Conservation (phyloP, 305 asterid species). For the Coffea humblotiana region DNA sequence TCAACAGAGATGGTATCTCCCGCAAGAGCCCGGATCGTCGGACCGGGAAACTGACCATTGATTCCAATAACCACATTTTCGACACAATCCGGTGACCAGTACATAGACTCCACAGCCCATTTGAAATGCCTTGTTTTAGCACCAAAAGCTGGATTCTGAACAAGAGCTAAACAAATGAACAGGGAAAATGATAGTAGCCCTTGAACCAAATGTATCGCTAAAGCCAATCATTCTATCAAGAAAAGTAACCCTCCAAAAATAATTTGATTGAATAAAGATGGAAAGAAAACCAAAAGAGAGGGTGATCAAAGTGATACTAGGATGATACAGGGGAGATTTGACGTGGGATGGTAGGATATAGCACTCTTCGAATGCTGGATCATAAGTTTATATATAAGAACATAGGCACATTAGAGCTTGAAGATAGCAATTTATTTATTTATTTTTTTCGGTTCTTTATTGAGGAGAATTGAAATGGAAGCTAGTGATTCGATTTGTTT, state of each 20-base stretch:
- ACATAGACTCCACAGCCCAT: slow-evolving; percentile 64
- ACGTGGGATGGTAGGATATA: neutral
- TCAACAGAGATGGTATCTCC: slow-evolving; percentile 62
- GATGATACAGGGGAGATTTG: neutral
- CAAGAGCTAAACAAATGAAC: neutral
- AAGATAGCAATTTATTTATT: neutral
- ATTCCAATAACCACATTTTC: slow-evolving; percentile 59
- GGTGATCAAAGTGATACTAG: neutral
- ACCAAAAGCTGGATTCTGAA: slow-evolving; percentile 7
- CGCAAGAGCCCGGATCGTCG: slow-evolving; percentile 66
- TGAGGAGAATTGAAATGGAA: neutral
- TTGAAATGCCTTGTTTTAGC: slow-evolving; percentile 45
- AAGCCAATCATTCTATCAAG: slow-evolving; percentile 1
- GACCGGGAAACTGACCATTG: slow-evolving; percentile 79
- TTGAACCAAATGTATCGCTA: neutral
- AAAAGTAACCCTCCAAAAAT: too few relatives aligned
- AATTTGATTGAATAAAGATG: too few relatives aligned
- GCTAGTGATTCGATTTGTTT: neutral
- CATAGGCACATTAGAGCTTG: neutral
- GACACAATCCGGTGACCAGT: slow-evolving; percentile 69
- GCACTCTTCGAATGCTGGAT: neutral
- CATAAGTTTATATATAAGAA: neutral
- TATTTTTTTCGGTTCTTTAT: too few relatives aligned
- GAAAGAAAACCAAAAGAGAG: neutral
- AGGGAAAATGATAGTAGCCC: slow-evolving; percentile 14